These are phyloP conservation scores for Salix arbutifolia DNA, from an alignment of 345 rosid species.

Conservation along the genomic window DNA sequence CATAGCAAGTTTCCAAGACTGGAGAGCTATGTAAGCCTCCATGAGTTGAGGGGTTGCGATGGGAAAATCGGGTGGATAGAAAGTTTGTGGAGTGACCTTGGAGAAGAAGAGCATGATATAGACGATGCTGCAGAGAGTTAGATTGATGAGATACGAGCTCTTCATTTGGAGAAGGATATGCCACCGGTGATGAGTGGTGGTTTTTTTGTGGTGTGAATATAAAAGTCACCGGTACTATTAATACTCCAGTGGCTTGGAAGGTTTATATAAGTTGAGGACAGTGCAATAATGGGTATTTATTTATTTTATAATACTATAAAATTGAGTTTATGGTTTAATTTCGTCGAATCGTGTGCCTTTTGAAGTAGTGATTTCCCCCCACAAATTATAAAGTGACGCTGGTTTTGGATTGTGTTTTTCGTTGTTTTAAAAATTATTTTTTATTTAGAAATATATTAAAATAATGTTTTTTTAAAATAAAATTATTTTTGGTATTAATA, in stretches of 20 bases:
- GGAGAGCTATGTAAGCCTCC: constrained; percentile 63
- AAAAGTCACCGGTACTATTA: too few species aligned
- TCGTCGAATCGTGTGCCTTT: too few species aligned
- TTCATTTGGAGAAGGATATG: constrained; percentile 16
- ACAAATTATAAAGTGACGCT: too few species aligned
- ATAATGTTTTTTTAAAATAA: too few species aligned
- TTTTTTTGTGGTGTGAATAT: too few species aligned
- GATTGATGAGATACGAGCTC: constrained; percentile 9
- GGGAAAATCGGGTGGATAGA: constrained; percentile 15
- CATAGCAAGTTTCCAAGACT: constrained; percentile 69
- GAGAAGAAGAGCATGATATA: constrained; percentile 15
- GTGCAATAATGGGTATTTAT: not conserved
- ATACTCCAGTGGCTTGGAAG: not conserved
- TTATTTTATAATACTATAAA: not conserved
- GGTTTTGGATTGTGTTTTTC: too few species aligned
- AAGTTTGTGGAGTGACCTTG: constrained; percentile 21
- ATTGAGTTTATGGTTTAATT: not conserved
- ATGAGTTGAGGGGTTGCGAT: constrained; percentile 51
- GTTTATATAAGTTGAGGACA: not conserved
- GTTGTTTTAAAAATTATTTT: too few species aligned
- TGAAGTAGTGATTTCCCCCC: too few species aligned
- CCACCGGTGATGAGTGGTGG: not conserved
- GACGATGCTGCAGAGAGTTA: constrained; percentile 16
- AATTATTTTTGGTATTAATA: too few species aligned
- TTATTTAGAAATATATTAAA: too few species aligned